These are phyloP conservation scores for Yarrowia keelungensis DNA, from an alignment of 805 yeast species.

Conservation along the genomic window DNA sequence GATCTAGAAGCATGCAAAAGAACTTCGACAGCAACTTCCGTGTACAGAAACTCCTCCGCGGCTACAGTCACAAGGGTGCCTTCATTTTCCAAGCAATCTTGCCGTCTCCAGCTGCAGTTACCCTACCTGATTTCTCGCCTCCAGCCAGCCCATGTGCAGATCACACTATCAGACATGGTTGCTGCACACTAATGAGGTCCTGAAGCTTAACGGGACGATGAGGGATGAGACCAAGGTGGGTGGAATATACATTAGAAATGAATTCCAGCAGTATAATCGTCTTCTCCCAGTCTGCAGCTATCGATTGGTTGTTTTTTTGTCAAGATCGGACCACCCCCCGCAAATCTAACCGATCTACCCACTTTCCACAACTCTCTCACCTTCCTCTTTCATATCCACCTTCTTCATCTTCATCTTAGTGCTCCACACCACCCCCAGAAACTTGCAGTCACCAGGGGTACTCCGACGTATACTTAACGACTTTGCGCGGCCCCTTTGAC, in stretches of 20 bases:
- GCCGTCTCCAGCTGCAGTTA: not conserved
- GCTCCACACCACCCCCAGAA: not conserved
- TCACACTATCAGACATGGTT: conserved; percentile 35
- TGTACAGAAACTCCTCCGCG: no score
- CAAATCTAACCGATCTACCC: not conserved
- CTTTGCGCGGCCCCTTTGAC: not conserved
- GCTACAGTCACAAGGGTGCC: not conserved
- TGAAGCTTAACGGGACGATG: not conserved
- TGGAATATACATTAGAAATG: not conserved
- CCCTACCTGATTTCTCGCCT: conserved; percentile 1
- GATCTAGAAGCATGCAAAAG: not conserved
- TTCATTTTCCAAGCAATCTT: conserved; percentile 7
- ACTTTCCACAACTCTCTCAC: not conserved
- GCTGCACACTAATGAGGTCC: conserved; percentile 15
- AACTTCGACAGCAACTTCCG: not conserved
- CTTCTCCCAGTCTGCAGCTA: not conserved
- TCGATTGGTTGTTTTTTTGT: not conserved
- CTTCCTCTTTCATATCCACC: not conserved
- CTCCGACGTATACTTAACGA: not conserved
- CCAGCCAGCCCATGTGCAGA: conserved; percentile 22
- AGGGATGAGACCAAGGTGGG: no score
- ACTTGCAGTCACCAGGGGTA: not conserved
- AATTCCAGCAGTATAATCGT: not conserved
- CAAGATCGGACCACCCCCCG: not conserved
- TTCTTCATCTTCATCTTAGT: not conserved